These are phyloP conservation scores for Crithidia thermophila DNA, from an alignment of 208 protist genomes.

Conservation along the genomic window DNA sequence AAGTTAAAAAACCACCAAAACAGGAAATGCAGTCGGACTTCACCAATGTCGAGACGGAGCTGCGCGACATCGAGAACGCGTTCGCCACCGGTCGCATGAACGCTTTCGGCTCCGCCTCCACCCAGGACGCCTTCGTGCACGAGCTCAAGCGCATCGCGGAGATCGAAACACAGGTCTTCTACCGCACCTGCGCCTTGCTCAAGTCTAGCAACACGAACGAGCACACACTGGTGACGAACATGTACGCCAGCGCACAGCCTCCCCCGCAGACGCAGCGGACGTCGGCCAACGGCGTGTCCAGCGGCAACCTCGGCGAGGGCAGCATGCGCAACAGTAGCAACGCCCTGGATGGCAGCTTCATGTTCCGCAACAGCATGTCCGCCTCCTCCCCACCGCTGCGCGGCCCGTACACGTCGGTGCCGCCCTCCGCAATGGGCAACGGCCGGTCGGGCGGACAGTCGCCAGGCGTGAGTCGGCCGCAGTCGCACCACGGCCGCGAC, in stretches of 20 bases:
- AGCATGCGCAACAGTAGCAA: conserved; percentile 35
- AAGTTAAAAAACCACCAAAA: background rate
- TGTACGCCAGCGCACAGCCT: conserved; percentile 63
- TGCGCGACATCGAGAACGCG: conserved; percentile 82
- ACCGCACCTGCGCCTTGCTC: conserved; percentile 75
- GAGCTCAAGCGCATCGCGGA: conserved; percentile 80
- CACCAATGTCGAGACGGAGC: conserved; percentile 73
- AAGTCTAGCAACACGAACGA: conserved; percentile 64
- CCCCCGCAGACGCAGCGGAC: conserved; percentile 35
- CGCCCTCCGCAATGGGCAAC: conserved; percentile 3
- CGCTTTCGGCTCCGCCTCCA: conserved; percentile 69
- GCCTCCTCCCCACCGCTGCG: background rate
- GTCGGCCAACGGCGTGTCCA: conserved; percentile 1
- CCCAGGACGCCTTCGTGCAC: conserved; percentile 74
- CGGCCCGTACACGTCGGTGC: background rate
- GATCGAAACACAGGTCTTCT: conserved; percentile 88
- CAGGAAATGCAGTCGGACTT: conserved; percentile 68
- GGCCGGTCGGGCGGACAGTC: conserved; percentile 2
- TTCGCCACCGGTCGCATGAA: conserved; percentile 87
- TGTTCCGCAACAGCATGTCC: conserved; percentile 12
- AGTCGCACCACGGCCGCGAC: conserved; percentile 20
- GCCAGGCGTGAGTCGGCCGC: conserved; percentile 13
- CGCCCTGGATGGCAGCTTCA: conserved; percentile 28
- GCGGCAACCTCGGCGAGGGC: conserved; percentile 20
- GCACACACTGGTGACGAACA: conserved; percentile 63